Base-by-base conservation (phyloP, 163 green algal genomes). In the Scenedesmus sp. region DNA sequence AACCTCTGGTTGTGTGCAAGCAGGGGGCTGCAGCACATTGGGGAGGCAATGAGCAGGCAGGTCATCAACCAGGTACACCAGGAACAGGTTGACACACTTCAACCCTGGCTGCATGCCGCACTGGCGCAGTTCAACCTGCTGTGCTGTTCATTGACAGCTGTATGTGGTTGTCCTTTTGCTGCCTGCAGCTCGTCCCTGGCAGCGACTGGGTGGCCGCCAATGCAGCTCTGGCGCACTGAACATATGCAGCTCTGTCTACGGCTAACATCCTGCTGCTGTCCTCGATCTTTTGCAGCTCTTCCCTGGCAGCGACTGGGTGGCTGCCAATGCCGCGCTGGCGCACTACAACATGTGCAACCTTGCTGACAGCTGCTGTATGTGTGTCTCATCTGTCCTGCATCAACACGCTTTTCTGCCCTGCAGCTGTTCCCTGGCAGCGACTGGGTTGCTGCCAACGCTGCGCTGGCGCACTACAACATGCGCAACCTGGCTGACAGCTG, bases 321-420 rank as follows among this genome's bases (percentile, higher is more conserved):
- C 97, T 59, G 90, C 87, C 2, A 88, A 93, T 16, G 95, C 96
- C 57, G 97, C 97, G 18, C 92, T 94, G 77, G 97, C 96, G 67
- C 96, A 98, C 92, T 98, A 98, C 95, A 97, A 97, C 91, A 94
- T 98, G 84, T 93, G 97, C 90, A 98, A 99, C 92, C 98, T 97
- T 95, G 96, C 98, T 60, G 95, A 97, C 95, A 98, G 92, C 92
- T 94, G 82, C 93, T 98, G 91, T 99, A 96, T 92, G 96, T 95
- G 96, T 57, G 97, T 46, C 34, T 46, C 34, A 46, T 46, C 34
- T 46, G 34, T 46, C 34, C 34, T 46, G 34, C 34, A 46, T 46
- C 34, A 46, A 46, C 34, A 46, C 34, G 34, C 34, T 46, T 46
- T 46, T 46, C 34, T 46, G 34, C 34, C 34, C 34, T 59, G 34